Percentiles rank a stretch among this genome's conserved stretches.
Conservation (phyloP, 164 flowering plant genomes). For the Aristolochia fimbriata region DNA sequence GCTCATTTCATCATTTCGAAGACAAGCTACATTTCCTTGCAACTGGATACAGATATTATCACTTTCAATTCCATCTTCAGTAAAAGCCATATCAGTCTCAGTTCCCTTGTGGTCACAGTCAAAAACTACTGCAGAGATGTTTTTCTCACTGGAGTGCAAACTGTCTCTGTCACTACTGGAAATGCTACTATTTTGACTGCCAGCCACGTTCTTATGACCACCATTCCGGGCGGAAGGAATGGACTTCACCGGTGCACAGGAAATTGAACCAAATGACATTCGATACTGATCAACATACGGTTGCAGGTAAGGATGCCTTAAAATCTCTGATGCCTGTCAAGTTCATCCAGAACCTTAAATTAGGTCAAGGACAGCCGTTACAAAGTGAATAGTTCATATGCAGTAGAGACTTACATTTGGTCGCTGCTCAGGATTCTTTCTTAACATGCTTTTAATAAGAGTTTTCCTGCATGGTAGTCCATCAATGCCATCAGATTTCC, state of each 20-base stretch:
- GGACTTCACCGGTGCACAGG: constrained; percentile 46
- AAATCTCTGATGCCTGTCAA: constrained; percentile 77
- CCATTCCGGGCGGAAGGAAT: constrained; percentile 23
- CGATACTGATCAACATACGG: constrained; percentile 72
- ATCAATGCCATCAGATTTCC: constrained; percentile 7
- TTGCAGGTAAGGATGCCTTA: constrained; percentile 89
- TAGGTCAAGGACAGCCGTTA: not conserved
- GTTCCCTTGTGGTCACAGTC: constrained; percentile 39
- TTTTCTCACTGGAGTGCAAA: constrained; percentile 51
- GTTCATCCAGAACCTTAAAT: constrained; percentile 13
- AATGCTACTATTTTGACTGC: constrained; percentile 76
- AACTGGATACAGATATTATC: constrained; percentile 13
- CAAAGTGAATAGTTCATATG: not conserved
- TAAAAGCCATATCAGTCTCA: constrained; percentile 33
- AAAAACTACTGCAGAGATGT: constrained; percentile 15
- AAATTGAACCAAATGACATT: constrained; percentile 24
- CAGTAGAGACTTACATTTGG: constrained; percentile 52
- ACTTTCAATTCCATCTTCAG: constrained; percentile 37
- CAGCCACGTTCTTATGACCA: constrained; percentile 48
- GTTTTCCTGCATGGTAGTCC: constrained; percentile 50
- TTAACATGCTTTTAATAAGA: constrained; percentile 89
- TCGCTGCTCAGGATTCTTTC: constrained; percentile 96
- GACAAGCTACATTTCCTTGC: constrained; percentile 11
- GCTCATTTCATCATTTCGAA: constrained; percentile 26
- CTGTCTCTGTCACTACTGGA: constrained; percentile 80